Conservation (phyloP, 163 green algal species). For the Scenedesmus sp. region DNA sequence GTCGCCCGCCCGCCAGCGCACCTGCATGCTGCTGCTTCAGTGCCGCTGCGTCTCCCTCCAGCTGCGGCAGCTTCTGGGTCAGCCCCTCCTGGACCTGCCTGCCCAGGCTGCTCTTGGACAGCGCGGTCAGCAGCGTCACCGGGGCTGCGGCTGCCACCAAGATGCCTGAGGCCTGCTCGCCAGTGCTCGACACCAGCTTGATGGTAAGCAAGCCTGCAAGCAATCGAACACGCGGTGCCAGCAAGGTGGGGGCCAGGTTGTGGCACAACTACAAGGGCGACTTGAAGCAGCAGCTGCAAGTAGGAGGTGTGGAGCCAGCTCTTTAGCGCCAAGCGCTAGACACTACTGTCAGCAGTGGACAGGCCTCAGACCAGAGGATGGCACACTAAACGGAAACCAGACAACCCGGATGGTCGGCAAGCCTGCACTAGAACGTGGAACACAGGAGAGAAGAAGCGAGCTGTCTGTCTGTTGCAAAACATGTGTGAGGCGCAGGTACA, state of each 20-base stretch:
- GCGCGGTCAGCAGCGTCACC: slow-evolving; percentile 71
- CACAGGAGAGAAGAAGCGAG: not conserved
- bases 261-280: no score
- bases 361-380: no score
- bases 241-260: not conserved
- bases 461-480: not conserved
- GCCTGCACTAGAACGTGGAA: not conserved
- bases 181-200: slow-evolving; percentile 64
- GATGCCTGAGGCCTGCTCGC: slow-evolving; percentile 65
- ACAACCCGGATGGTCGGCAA: not conserved
- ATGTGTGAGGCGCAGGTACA: no score
- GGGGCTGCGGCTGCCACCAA: slow-evolving; percentile 72
- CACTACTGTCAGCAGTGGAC: not conserved
- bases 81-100: slow-evolving; percentile 72
- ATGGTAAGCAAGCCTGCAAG: slow-evolving; percentile 63
- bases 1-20: no score
- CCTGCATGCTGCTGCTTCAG: slow-evolving; percentile 53
- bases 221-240: not conserved
- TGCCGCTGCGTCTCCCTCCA: slow-evolving; percentile 66
- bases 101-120: slow-evolving; percentile 76
- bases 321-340: not conserved
- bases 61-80: slow-evolving; percentile 66
- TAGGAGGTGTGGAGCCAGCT: not conserved
- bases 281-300: not conserved
- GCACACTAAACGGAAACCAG: no score